phyloP scores from a whole-genome alignment of 768 basidiomycete genomes.

The Gymnopilus dilepis region DNA sequence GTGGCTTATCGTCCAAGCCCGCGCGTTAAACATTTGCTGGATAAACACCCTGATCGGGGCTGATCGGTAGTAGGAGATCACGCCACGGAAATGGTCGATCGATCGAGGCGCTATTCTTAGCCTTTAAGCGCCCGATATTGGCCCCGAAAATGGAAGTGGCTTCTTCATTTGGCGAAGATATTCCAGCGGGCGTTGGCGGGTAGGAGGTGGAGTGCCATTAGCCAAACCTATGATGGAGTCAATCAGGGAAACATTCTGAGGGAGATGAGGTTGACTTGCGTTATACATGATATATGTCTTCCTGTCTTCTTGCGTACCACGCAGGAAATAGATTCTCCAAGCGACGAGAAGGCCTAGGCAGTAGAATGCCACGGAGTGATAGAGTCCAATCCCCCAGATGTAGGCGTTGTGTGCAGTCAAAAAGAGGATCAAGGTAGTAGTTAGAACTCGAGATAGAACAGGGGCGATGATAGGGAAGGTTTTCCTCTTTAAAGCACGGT shows the following conservation, averaged over 20 bases:
- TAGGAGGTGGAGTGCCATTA: not conserved
- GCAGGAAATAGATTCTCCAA: not conserved
- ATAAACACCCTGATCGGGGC: no score
- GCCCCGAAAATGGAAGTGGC: no score
- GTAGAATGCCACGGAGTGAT: not conserved
- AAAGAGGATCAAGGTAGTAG: not conserved
- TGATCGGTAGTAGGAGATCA: no score
- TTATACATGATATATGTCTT: not conserved
- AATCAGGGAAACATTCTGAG: not conserved
- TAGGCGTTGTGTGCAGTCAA: not conserved
- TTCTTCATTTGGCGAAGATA: no score
- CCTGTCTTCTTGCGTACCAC: not conserved
- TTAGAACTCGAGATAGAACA: not conserved
- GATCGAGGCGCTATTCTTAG: no score
- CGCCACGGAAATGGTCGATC: no score
- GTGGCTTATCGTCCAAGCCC: no score
- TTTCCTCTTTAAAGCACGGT: not conserved
- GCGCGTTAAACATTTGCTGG: no score
- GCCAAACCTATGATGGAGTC: not conserved
- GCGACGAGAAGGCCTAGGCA: not conserved
- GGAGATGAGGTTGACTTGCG: no score
- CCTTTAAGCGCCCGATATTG: no score
- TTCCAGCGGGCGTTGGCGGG: not conserved
- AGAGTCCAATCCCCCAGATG: not conserved
- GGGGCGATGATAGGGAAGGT: constrained; percentile 2